These are phyloP conservation scores for Pistacia vera DNA, from an alignment of 345 rosid genomes.

Conservation along the genomic window DNA sequence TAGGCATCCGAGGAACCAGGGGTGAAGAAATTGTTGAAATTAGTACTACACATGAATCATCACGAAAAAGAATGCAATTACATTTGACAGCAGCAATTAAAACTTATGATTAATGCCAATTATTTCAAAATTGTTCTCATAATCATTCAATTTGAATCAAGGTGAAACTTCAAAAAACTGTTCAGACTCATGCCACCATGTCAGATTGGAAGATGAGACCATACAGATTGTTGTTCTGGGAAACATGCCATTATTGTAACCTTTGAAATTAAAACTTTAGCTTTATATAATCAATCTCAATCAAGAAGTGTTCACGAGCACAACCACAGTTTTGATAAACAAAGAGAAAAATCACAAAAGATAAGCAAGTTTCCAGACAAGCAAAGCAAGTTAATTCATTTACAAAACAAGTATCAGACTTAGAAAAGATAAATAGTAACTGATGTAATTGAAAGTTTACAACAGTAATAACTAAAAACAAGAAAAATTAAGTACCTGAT, in stretches of 20 bases:
- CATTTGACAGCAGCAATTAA: background rate
- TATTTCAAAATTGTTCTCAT: background rate
- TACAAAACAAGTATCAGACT: background rate
- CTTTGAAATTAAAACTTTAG: background rate
- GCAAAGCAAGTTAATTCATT: background rate
- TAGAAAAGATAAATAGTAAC: background rate
- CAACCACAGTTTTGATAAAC: background rate
- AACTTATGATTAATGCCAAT: background rate
- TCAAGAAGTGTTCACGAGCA: background rate
- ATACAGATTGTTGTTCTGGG: background rate
- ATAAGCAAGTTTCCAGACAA: background rate
- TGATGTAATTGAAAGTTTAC: background rate
- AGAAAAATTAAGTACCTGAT: constrained; percentile 27
- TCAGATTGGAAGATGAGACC: background rate
- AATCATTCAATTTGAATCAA: background rate
- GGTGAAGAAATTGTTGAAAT: background rate
- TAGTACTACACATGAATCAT: background rate
- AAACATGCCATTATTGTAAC: background rate
- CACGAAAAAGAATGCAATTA: background rate
- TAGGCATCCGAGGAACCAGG: background rate
- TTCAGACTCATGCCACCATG: background rate
- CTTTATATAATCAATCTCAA: background rate
- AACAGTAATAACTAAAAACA: background rate
- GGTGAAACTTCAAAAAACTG: constrained; percentile 1
- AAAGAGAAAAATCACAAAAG: background rate